Base-by-base conservation (phyloP, 225 moss, liverwort and hornwort genomes). In the Sphagnum tenellum region DNA sequence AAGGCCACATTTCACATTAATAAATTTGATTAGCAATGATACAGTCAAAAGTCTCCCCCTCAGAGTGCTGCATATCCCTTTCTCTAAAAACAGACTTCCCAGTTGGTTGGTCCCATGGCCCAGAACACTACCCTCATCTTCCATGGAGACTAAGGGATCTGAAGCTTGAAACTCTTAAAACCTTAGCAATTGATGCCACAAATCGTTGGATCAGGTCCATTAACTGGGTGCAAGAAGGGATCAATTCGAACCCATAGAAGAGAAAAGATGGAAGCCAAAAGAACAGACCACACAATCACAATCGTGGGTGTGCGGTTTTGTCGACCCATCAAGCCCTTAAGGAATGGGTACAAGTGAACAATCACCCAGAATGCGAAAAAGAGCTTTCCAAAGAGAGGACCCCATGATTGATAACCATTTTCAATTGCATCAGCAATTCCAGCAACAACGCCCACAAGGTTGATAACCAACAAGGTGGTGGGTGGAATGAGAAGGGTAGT, bases 311-410 rank as follows among this genome's bases (percentile, higher is more conserved):
- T 92, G 0, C 92, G 78, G 72, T 93, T 93, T 56, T 93, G 92
- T 2, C 92, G 76, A 0, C 89, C 89, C 92, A 93, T 93, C 74
- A 93, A 79, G 60, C 92, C 92, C 75, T 93, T 93, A 45, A 93
- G 75, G 78, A 93, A 93, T 0, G 92, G 92, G 65, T 93, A 93
- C 74, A 93, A 71, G 46, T 93, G 92, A 45, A 93, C 92, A 2
- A 89, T 93, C 72, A 93, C 92, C 92, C 92, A 93, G 71, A 93
- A 89, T 4, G 92, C 88, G 74, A 93, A 93, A 81, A 93, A 93
- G 4, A 93, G 88, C 74, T 93, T 93, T 10, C 93, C 93, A 55
- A 93, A 89, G 2, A 93, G 76, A 2, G 88, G 93, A 2, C 93
- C 89, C 93, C 93, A 93, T 0, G 93, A 86, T 46, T 80, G 76